Conservation (phyloP, 1,284 basidiomycete genomes). For the Tremellales sp. region DNA sequence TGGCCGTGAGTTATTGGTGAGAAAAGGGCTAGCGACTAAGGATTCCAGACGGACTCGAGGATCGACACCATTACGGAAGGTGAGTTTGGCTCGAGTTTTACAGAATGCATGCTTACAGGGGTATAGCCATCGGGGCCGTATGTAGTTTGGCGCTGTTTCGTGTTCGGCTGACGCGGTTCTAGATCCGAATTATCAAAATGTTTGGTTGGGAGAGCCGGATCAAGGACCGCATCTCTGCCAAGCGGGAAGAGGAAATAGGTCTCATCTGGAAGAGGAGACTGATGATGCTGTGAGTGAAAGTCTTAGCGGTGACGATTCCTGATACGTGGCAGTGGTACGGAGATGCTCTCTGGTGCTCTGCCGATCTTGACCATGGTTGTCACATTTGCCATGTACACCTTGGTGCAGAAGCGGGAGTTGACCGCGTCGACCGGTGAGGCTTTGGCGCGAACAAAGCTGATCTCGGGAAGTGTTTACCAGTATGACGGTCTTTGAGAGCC, state of each 20-base stretch:
- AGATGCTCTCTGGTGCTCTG: constrained; percentile 55
- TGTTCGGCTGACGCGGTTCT: constrained; percentile 2
- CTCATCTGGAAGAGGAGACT: constrained; percentile 45
- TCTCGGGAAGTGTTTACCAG: constrained; percentile 40
- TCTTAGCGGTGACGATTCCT: background rate
- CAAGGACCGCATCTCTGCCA: constrained; percentile 54
- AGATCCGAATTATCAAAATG: constrained; percentile 60
- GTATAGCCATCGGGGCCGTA: constrained; percentile 22
- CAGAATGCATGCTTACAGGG: background rate
- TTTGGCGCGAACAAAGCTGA: background rate
- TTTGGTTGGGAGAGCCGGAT: constrained; percentile 65
- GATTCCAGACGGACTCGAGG: constrained; percentile 54
- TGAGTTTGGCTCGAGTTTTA: no score
- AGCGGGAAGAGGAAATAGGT: constrained; percentile 57
- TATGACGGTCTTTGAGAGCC: constrained; percentile 46
- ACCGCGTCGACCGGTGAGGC: constrained; percentile 45
- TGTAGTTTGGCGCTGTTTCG: background rate
- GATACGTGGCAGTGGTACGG: constrained; percentile 13
- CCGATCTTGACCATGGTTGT: constrained; percentile 64
- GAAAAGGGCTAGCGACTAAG: constrained; percentile 38
- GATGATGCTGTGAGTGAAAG: constrained; percentile 31
- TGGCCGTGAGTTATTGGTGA: constrained; percentile 29
- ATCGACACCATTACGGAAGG: constrained; percentile 56
- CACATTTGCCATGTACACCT: constrained; percentile 61
- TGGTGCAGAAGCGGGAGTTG: constrained; percentile 51